These are phyloP conservation scores for Amylocystis lapponica DNA, from an alignment of 768 basidiomycete species.

Conservation along the genomic window DNA sequence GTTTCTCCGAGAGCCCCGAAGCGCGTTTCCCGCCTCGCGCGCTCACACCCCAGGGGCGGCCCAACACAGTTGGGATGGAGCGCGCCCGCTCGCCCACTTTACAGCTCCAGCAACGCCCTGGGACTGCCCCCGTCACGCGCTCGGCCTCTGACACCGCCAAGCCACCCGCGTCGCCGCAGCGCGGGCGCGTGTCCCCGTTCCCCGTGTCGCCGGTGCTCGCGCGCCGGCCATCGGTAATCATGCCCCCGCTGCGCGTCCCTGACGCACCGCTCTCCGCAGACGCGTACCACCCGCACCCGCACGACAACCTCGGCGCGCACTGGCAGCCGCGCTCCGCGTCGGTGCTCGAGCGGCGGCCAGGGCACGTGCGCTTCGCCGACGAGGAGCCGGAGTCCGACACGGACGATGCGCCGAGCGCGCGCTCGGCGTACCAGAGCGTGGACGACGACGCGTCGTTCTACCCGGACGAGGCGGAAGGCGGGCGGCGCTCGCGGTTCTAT, in stretches of 20 bases:
- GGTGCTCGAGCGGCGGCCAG: constrained; percentile 8
- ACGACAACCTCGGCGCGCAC: constrained; percentile 10
- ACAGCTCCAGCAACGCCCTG: too few relatives aligned
- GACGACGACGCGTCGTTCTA: constrained; percentile 20
- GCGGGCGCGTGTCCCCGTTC: constrained; percentile 13
- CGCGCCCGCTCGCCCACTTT: too few relatives aligned
- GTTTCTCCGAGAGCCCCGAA: constrained; percentile 3
- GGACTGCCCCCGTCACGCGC: constrained; percentile 1
- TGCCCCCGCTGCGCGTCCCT: constrained; percentile 16
- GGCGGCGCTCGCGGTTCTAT: constrained; percentile 20
- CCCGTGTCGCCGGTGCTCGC: constrained; percentile 14
- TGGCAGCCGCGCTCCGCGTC: constrained; percentile 21
- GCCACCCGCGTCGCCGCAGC: constrained; percentile 8
- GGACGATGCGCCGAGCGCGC: background rate
- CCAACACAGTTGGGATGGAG: background rate
- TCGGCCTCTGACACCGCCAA: constrained; percentile 1
- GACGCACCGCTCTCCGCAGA: constrained; percentile 2
- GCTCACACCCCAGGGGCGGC: background rate
- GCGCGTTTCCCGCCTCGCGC: background rate
- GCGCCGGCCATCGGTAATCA: constrained; percentile 15
- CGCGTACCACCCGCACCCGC: background rate
- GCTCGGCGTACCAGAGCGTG: constrained; percentile 5
- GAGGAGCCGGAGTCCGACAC: constrained; percentile 2
- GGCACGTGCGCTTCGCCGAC: background rate
- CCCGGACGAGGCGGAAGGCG: constrained; percentile 20